Evolutionary conservation across 1,284 basidiomycete genomes (phyloP).

Genomic region (Clitocybe nebularis): DNA sequence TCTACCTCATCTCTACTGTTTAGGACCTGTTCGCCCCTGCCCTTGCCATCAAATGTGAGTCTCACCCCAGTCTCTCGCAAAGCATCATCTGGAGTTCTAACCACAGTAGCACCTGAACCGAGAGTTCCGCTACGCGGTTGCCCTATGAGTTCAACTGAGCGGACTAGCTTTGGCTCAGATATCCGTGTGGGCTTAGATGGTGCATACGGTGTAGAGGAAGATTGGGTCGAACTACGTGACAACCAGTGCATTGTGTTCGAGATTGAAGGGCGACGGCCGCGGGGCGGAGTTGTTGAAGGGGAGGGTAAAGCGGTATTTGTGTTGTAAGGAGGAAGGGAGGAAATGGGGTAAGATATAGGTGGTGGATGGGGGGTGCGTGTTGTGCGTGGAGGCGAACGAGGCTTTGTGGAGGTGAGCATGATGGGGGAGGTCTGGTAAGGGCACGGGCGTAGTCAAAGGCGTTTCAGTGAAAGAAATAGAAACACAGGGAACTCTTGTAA

Average conservation of each 20-base stretch:
- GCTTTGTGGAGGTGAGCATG: slow-evolving; percentile 23
- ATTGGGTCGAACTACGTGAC: slow-evolving; percentile 33
- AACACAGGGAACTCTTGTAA: no score
- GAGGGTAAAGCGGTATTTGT: slow-evolving; percentile 20
- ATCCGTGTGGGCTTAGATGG: slow-evolving; percentile 48
- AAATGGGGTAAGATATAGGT: slow-evolving; percentile 24
- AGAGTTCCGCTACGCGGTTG: slow-evolving; percentile 44
- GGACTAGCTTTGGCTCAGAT: slow-evolving; percentile 56
- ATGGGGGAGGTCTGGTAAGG: slow-evolving; percentile 5
- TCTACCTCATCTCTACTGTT: slow-evolving; percentile 3
- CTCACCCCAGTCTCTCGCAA: slow-evolving; percentile 42
- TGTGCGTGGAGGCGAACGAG: slow-evolving; percentile 27
- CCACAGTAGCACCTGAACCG: slow-evolving; percentile 65
- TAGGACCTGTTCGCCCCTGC: slow-evolving; percentile 10
- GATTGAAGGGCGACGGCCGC: slow-evolving; percentile 32
- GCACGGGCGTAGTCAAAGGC: slow-evolving; percentile 3
- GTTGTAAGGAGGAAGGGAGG: slow-evolving; percentile 22
- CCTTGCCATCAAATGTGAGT: slow-evolving; percentile 25
- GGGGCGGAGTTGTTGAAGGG: slow-evolving; percentile 19
- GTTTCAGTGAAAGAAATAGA: neutral
- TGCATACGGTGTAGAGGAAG: slow-evolving; percentile 25
- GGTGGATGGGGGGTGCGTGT: slow-evolving; percentile 22
- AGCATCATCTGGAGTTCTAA: slow-evolving; percentile 74
- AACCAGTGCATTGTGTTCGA: slow-evolving; percentile 51
- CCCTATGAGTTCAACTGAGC: slow-evolving; percentile 42